Evolutionary conservation across 257 asterid species (phyloP).

Genomic region (Handroanthus guayacan): DNA sequence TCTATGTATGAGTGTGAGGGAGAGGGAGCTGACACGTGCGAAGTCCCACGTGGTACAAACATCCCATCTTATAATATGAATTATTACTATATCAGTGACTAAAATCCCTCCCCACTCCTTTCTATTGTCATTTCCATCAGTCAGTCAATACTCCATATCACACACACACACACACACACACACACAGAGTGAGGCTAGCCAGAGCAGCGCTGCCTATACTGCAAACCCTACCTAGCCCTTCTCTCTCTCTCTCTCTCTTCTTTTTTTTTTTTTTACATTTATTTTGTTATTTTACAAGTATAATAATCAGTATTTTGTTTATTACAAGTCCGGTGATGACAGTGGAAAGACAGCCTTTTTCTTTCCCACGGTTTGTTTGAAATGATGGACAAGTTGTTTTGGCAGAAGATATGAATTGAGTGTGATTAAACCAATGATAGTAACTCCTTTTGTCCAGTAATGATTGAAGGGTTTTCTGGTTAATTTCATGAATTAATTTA

Average conservation of each 20-base stretch:
- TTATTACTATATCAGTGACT: not conserved
- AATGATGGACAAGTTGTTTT: constrained; percentile 35
- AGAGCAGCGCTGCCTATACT: constrained; percentile 34
- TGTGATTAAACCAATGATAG: constrained; percentile 34
- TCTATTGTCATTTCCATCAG: constrained; percentile 69
- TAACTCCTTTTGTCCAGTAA: constrained; percentile 42
- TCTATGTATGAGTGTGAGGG: not conserved
- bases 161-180: constrained; percentile 12
- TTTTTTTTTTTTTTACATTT: not conserved
- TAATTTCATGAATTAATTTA: constrained; percentile 7
- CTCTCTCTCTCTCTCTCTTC: not conserved
- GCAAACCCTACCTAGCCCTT: constrained; percentile 32
- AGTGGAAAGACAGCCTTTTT: not conserved
- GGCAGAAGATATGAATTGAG: constrained; percentile 30
- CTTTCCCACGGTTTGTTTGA: not conserved
- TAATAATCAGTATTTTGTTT: no score
- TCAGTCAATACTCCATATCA: constrained; percentile 10
- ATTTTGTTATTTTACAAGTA: no score
- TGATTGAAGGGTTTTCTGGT: constrained; percentile 37
- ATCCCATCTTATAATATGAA: constrained; percentile 50
- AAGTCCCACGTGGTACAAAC: constrained; percentile 57
- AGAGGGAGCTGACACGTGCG: constrained; percentile 39
- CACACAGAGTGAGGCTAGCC: not conserved
- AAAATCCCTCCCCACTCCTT: constrained; percentile 16
- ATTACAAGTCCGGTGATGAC: not conserved